These are phyloP conservation scores for Pterocarpus macrocarpus DNA, from an alignment of 306 rosid genomes.

Conservation along the genomic window DNA sequence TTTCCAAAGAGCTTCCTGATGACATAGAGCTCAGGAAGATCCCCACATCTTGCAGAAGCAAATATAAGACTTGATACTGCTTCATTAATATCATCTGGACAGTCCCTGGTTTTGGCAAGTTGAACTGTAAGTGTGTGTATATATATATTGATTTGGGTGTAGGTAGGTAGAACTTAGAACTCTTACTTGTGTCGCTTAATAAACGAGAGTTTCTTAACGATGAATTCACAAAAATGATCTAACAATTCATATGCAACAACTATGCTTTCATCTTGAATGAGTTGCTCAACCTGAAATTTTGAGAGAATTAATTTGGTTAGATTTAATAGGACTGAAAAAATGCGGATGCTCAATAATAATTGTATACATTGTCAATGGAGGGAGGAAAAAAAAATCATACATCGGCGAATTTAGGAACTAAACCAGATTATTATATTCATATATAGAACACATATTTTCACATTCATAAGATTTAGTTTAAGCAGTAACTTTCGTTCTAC, in stretches of 20 bases:
- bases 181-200: conserved; percentile 75
- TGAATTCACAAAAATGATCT: conserved; percentile 72
- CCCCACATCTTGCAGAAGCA: conserved; percentile 93
- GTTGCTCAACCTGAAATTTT: conserved; percentile 70
- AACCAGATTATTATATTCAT: too few relatives aligned
- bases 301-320: background rate
- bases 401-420: too few relatives aligned
- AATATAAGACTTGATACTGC: conserved; percentile 85
- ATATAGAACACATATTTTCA: too few relatives aligned
- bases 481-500: too few relatives aligned
- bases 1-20: conserved; percentile 76
- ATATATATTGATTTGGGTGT: background rate
- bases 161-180: background rate
- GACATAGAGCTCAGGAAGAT: conserved; percentile 81
- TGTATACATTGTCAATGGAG: too few relatives aligned
- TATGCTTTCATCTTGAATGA: conserved; percentile 62
- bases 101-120: conserved; percentile 49
- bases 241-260: conserved; percentile 62
- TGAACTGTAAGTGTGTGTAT: background rate
- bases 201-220: conserved; percentile 62
- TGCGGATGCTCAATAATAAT: background rate
- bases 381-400: too few relatives aligned
- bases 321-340: background rate
- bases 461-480: too few relatives aligned
- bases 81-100: conserved; percentile 84